A percentile compares a stretch with the other conserved stretches of the same genome.
Conservation (phyloP, 306 rosid genomes). For the Pterocarpus santalinus region DNA sequence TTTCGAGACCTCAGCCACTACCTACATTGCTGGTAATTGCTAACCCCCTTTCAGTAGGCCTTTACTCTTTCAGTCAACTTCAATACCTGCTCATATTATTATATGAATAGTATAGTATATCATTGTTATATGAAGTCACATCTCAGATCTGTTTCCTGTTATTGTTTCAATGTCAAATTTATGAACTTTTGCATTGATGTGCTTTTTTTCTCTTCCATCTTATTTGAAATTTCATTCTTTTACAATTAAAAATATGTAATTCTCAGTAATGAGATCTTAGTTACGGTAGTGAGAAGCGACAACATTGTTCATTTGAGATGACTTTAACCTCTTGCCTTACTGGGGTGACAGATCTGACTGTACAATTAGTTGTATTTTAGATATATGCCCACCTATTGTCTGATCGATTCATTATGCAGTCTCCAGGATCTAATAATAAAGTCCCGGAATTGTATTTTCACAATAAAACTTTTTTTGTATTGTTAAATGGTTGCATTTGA, state of each 20-base stretch:
- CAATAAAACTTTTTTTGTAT: too few relatives aligned
- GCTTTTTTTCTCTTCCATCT: too few relatives aligned
- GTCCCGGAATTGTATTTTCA: conserved; percentile 2
- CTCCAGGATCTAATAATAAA: conserved; percentile 2
- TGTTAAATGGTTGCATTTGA: neutral
- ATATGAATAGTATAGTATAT: neutral
- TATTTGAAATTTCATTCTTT: neutral
- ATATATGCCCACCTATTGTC: neutral
- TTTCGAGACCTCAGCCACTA: conserved; percentile 81
- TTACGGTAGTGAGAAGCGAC: neutral
- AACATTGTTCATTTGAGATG: neutral
- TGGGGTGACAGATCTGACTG: conserved; percentile 34
- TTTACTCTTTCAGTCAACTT: too few relatives aligned
- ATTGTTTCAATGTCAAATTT: neutral
- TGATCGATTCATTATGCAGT: neutral
- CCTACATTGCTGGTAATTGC: conserved; percentile 72
- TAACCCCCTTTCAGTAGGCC: neutral
- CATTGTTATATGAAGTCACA: neutral
- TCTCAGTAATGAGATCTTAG: neutral
- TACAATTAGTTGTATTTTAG: neutral
- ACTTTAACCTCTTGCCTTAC: neutral
- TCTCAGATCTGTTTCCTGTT: conserved; percentile 41
- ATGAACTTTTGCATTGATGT: neutral
- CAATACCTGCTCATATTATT: too few relatives aligned
- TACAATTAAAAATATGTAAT: neutral